A percentile compares a stretch with the other conserved stretches of the same genome.
Evolutionary conservation across 371 early-diverging fungal genomes (phyloP).

Genomic region (Dichotomocladium elegans): DNA sequence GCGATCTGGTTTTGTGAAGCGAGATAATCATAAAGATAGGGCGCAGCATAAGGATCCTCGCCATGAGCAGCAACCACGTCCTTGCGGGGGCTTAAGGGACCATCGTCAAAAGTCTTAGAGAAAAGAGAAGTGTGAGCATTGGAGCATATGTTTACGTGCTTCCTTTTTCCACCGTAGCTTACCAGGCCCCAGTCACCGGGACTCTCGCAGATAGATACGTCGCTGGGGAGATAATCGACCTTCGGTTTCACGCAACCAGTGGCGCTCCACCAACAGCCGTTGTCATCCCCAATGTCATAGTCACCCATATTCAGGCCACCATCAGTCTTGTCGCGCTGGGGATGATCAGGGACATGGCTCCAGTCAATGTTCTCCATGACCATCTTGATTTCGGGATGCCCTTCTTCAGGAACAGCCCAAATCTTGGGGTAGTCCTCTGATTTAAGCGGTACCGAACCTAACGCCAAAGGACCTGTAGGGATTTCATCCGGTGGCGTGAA

Average conservation of each 20-base stretch:
- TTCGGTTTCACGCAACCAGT: slow-evolving; percentile 42
- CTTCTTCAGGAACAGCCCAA: slow-evolving; percentile 17
- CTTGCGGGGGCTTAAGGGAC: slow-evolving; percentile 23
- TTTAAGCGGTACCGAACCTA: slow-evolving; percentile 9
- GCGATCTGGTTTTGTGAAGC: slow-evolving; percentile 16
- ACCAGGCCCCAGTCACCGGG: slow-evolving; percentile 47
- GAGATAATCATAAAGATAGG: slow-evolving; percentile 25
- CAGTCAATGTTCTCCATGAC: slow-evolving; percentile 39
- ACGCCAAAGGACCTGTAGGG: slow-evolving; percentile 14
- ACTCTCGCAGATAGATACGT: slow-evolving; percentile 33
- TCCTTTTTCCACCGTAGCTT: not conserved
- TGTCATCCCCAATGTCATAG: slow-evolving; percentile 19
- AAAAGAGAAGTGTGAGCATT: not conserved
- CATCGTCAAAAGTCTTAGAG: slow-evolving; percentile 32
- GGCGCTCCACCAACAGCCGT: slow-evolving; percentile 40
- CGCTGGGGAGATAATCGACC: slow-evolving; percentile 31
- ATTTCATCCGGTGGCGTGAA: not conserved
- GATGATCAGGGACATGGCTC: slow-evolving; percentile 35
- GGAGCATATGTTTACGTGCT: too few species aligned
- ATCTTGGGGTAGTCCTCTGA: slow-evolving; percentile 14
- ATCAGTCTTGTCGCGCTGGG: slow-evolving; percentile 13
- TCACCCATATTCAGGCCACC: slow-evolving; percentile 16
- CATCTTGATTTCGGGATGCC: slow-evolving; percentile 29
- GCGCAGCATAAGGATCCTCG: slow-evolving; percentile 19
- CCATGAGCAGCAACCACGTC: not conserved